Base-by-base conservation (phyloP, 768 basidiomycete species). In the Suillus plorans region DNA sequence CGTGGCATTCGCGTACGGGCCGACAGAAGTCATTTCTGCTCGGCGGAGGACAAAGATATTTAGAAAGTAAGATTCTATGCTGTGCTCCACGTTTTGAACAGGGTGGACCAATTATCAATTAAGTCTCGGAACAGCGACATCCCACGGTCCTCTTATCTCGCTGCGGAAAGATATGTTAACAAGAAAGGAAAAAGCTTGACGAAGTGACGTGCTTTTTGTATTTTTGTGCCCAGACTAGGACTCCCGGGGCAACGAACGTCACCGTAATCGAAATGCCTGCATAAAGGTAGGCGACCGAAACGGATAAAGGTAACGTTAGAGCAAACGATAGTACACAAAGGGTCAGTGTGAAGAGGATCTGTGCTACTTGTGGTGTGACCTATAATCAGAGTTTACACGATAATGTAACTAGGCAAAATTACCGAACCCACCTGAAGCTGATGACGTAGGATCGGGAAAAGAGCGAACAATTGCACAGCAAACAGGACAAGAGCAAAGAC, bases 401-500 rank as follows among this genome's bases (percentile, higher is more conserved):
- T 66, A 39, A 63, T 55, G 59, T 45, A 34, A 63, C 60, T 28
- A 52, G 63, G 31, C 62, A 61, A 62, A 66, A 61, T 34, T 60
- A 63, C 63, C 64, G 60, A 63, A 68, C 73, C 69, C 74, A 90
- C 89, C 84, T 89, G 89, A 62, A 92, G 76, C 49, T 88, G 87
- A 70, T 85, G 87, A 69, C 91, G 86, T 66, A 95, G 78, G 69
- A 91, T 80, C 20, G 94, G 94, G 71, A 92, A 92, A 62, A 95
- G 78, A n/a, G 91, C 90, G 74, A 96, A 95, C 18, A 86, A 75
- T 71, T 92, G 86, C 64, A 95, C 87, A 63, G 94, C 87, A 77
- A 94, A 92, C 62, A 95, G 81, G 70, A 93, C 86, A 64, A 99
- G 85, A 42, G 94, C 89, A 72, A 98, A 98, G 28, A 97, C 97